A percentile compares a stretch with the other conserved stretches of the same genome.
Evolutionary conservation across 768 basidiomycete species (phyloP).

Genomic region (Hygrophorus pudorinus): DNA sequence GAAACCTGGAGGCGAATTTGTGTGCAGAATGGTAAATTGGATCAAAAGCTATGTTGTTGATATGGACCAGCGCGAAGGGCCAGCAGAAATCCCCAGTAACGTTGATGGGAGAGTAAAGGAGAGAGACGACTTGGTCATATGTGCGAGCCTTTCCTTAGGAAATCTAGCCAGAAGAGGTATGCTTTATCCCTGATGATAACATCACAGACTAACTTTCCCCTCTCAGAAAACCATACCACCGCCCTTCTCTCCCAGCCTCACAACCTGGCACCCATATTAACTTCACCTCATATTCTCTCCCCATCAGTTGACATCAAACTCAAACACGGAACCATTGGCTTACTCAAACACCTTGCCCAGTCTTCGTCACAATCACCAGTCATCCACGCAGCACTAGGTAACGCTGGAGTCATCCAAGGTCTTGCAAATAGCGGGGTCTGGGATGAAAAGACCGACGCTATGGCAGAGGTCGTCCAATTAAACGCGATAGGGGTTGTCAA

Average conservation of each 20-base stretch:
- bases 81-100: conserved; percentile 9
- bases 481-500: conserved; percentile 84
- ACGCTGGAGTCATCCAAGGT: conserved; percentile 52
- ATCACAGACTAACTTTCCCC: conserved; percentile 4
- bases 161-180: conserved; percentile 73
- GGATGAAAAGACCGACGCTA: conserved; percentile 60
- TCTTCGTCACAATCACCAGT: conserved; percentile 43
- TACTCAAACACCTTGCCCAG: conserved; percentile 82
- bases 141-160: conserved; percentile 73
- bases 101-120: conserved; percentile 4
- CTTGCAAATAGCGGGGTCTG: conserved; percentile 59
- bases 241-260: conserved; percentile 58
- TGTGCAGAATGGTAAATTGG: conserved; percentile 69
- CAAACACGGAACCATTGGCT: conserved; percentile 80
- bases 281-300: conserved; percentile 45
- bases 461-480: conserved; percentile 81
- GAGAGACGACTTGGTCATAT: conserved; percentile 72
- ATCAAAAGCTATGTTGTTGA: conserved; percentile 46
- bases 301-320: conserved; percentile 62
- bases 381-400: conserved; percentile 51
- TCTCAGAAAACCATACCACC: conserved; percentile 45
- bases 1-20: conserved; percentile 59
- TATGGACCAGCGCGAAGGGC: conserved; percentile 20
- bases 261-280: conserved; percentile 50
- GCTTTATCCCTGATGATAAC: conserved; percentile 7